Conservation (phyloP, 352 stramenopile genomes). For the Vaucheria bursata region DNA sequence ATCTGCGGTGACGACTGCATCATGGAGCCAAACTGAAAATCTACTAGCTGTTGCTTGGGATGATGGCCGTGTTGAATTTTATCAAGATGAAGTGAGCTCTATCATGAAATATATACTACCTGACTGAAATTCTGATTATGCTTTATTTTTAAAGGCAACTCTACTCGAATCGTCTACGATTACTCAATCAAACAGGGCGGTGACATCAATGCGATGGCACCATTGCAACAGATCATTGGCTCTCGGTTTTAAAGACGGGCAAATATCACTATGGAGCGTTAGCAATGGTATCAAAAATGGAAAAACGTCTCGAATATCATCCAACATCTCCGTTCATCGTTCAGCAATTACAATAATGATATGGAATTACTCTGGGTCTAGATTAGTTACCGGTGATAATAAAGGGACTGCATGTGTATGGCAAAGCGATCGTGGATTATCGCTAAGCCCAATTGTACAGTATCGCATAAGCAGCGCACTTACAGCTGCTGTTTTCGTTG, state of each 20-base stretch:
- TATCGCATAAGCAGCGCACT: constrained; percentile 70
- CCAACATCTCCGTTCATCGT: constrained; percentile 65
- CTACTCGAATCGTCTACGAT: constrained; percentile 6
- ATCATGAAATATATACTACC: not conserved
- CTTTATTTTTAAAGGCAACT: constrained; percentile 15
- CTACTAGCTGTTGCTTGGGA: constrained; percentile 68
- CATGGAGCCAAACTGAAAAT: constrained; percentile 69
- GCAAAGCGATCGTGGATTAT: constrained; percentile 67
- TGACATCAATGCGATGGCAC: constrained; percentile 74
- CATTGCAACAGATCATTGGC: constrained; percentile 53
- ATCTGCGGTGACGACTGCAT: constrained; percentile 50
- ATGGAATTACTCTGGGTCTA: constrained; percentile 71
- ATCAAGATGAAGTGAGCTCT: constrained; percentile 65
- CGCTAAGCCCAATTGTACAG: constrained; percentile 65
- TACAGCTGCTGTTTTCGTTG: constrained; percentile 72
- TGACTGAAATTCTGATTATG: not conserved
- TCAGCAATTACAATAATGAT: constrained; percentile 65
- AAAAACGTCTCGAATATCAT: constrained; percentile 43
- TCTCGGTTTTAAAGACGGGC: constrained; percentile 50
- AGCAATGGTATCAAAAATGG: constrained; percentile 34
- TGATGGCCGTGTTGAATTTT: constrained; percentile 74
- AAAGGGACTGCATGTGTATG: constrained; percentile 55
- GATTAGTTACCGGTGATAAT: constrained; percentile 72
- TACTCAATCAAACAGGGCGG: constrained; percentile 59
- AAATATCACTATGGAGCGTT: constrained; percentile 44